Conservation (phyloP, 371 early-diverging fungal species). For the Mucor indicus region DNA sequence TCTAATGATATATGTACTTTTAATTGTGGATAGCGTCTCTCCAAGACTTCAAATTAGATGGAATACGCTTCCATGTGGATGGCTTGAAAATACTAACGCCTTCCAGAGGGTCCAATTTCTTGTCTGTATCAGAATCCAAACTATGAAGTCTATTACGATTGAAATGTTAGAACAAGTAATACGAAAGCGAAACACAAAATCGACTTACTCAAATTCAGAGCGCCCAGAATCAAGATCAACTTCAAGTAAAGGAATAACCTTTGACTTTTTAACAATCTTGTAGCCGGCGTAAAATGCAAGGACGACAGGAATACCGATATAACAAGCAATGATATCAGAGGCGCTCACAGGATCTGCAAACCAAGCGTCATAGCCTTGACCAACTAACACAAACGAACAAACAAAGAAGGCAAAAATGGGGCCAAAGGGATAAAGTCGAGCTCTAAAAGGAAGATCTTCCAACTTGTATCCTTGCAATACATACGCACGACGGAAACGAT, state of each 20-base stretch:
- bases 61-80: slow-evolving; percentile 41
- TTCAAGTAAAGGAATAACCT: slow-evolving; percentile 55
- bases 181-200: no score
- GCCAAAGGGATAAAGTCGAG: slow-evolving; percentile 69
- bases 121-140: slow-evolving; percentile 19
- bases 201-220: slow-evolving; percentile 23
- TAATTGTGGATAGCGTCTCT: slow-evolving; percentile 42
- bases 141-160: no score
- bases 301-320: slow-evolving; percentile 41
- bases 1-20: no score
- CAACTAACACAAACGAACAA: slow-evolving; percentile 56
- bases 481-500: slow-evolving; percentile 81
- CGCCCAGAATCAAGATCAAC: slow-evolving; percentile 61
- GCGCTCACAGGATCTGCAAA: slow-evolving; percentile 17
- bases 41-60: slow-evolving; percentile 37
- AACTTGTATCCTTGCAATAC: slow-evolving; percentile 65
- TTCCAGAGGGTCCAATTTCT: slow-evolving; percentile 34
- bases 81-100: slow-evolving; percentile 40
- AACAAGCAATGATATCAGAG: slow-evolving; percentile 28
- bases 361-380: slow-evolving; percentile 62
- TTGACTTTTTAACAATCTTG: slow-evolving; percentile 52
- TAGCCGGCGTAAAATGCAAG: slow-evolving; percentile 40
- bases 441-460: slow-evolving; percentile 69
- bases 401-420: slow-evolving; percentile 61
- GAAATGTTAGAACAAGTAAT: no score